Evolutionary conservation across 805 yeast species (phyloP), one percentile per base, ranked within the genome.

Genomic region (Candida hungchunana): DNA sequence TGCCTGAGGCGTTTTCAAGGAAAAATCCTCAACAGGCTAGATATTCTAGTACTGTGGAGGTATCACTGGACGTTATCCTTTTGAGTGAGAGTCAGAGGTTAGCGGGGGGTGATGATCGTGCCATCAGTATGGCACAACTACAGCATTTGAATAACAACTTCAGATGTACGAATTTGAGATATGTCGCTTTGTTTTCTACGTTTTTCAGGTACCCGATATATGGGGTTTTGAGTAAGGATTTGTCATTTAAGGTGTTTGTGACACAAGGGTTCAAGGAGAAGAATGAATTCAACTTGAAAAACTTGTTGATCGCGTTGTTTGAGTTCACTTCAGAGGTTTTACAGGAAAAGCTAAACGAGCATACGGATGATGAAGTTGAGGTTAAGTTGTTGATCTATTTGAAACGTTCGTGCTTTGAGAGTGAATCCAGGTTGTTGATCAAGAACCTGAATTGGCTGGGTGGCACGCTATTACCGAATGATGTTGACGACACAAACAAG

Each of bases 71-170:
- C 44, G 45, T 53, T 46, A 46, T 52, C 27, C 42, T 46, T 31
- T 40, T 53, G 58, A 42, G 58, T 53, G 58, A 53, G 53, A 52
- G 58, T 42, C 58, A 50, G 37, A 40, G 49, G 34, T 37, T 49
- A 37, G 35, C 37, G 16, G 50, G 51, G 40, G 42, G 45, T 53
- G 58, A 44, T 43, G 11, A 25, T 31, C n/a, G 21, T 7, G 24
- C 14, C 13, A 10, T 34, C n/a, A 31, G 13, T 6, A 18, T 30
- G 22, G 30, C 18, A 13, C 36, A 42, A 23, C n/a, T 46, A 10
- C 43, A 44, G 16, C 34, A 36, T 20, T 31, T 51, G 29, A 50
- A 48, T 26, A 52, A 48, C 32, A 50, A 47, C 26, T 44, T 39
- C 27, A 42, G 36, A 25, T 36, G 42, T n/a, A 37, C 34, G 9